phyloP scores from a whole-genome alignment of 1,284 basidiomycete genomes.

The Takashimella tepidaria region DNA sequence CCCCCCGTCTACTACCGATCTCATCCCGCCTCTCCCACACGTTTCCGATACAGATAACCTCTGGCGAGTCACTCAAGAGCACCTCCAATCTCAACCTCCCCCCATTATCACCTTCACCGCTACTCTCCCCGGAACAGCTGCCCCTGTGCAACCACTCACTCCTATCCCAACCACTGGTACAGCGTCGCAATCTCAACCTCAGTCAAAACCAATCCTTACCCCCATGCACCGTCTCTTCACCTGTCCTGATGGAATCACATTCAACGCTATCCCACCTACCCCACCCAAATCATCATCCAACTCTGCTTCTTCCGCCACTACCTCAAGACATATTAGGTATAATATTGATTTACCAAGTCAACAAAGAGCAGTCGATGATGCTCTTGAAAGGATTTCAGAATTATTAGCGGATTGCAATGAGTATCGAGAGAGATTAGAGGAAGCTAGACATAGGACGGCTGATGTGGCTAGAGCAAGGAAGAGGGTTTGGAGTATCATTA shows the following conservation, averaged over 20 bases:
- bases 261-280: slow-evolving; percentile 29
- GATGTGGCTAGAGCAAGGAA: slow-evolving; percentile 49
- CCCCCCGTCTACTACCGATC: slow-evolving; percentile 9
- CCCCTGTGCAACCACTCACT: slow-evolving; percentile 1
- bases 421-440: slow-evolving; percentile 52
- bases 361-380: slow-evolving; percentile 43
- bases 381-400: slow-evolving; percentile 46
- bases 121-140: slow-evolving; percentile 24
- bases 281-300: slow-evolving; percentile 23
- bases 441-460: slow-evolving; percentile 50
- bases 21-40: slow-evolving; percentile 34
- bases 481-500: slow-evolving; percentile 50
- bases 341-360: slow-evolving; percentile 43
- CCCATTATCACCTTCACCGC: slow-evolving; percentile 26
- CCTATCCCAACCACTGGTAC: background rate
- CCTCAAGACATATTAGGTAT: slow-evolving; percentile 35
- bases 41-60: slow-evolving; percentile 43
- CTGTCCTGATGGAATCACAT: slow-evolving; percentile 38
- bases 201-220: too few species aligned
- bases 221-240: slow-evolving; percentile 46
- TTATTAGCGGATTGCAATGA: slow-evolving; percentile 51
- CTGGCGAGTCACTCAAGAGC: slow-evolving; percentile 42
- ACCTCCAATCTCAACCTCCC: slow-evolving; percentile 21
- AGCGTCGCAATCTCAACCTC: slow-evolving; percentile 4
- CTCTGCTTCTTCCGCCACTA: slow-evolving; percentile 13